Base-by-base conservation (phyloP, 176 grass and related monocot genomes). In the Aegilops umbellulata region DNA sequence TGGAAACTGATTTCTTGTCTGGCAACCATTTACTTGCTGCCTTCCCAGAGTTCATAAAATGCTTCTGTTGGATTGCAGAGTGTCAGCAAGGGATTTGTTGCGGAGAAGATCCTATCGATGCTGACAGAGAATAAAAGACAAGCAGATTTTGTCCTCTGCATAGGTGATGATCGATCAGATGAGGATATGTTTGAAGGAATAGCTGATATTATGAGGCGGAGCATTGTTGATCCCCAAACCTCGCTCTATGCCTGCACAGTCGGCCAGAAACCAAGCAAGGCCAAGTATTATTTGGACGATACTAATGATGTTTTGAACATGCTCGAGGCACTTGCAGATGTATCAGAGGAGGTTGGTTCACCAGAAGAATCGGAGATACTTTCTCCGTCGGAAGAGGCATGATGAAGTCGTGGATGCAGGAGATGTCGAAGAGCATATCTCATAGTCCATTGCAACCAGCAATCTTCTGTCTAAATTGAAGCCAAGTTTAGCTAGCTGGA, bases 141-240 rank as follows among this genome's bases (percentile, higher is more conserved):
- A 80, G 86, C 91, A 64, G 79, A 93, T 83, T 93, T 93, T 55
- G 82, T 93, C 41, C 73, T 93, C 24, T 93, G 91, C 24, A 90
- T 90, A 51, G 91, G 91, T 2, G 91, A 93, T 53, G 91, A 93
- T 67, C 85, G 91, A 68, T 93, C 91, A 17, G 91, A 93, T 44
- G 91, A 93, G 86, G 91, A 93, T 80, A 90, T 93, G 91, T 90
- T 93, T 88, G 88, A 93, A 86, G 36, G 66, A 83, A 90, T 93
- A 70, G 60, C 82, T 86, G 88, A 84, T 76, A 62, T 88, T 58
- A 81, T 82, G 82, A 84, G 49, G 51, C 90, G 53, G 82, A 88
- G 86, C 60, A 71, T 88, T 41, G 85, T 93, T 47, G 82, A 87
- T 74, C 85, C 88, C 2, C 0, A 88, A 31, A 88, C 88, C 20